Base-by-base conservation (phyloP, 78 protist genomes). In the Polysphondylium violaceum region DNA sequence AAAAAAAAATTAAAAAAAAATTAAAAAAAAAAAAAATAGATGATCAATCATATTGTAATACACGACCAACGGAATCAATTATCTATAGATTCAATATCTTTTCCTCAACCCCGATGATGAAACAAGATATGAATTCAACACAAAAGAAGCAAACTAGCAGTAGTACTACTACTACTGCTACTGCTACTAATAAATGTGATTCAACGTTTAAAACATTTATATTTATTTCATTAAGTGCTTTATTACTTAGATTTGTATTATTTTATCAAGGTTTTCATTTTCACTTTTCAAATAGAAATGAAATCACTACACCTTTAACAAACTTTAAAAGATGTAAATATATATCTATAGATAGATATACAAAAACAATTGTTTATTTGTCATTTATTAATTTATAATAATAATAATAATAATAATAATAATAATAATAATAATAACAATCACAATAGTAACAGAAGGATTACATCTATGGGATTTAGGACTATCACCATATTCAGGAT, bases 401-500 rank as follows among this genome's bases (percentile, higher is more conserved):
- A 40, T 63, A 38, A 14, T 1, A 41, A 6, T 63, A 36, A 44
- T 60, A 41, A 27, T 14, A 55, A 9, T 43, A 6, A 29, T 38
- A 78, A 7, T 38, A 51, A 3, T 16, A 0, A 5, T 35, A 35
- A 8, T 44, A 8, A 8, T 76, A 27, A 21, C 19, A 5, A 8
- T 47, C 21, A 53, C 14, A 53, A 33, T 16, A 90, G 94, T 90
- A 51, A 40, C 29, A 7, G 94, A 90, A 51, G 94, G 88, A n/a
- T 63, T 90, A 33, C 69, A 76, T 69, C n/a, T 77, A 40, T 55
- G 56, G 27, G 50, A 36, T 3, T 23, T 72, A 17, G 94, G 94
- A 68, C 38, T 79, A 25, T 67, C 83, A 68, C 83, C 87, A 36
- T 90, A 90, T 63, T 44, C 85, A 50, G 94, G 94, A 29, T 74